A percentile compares a stretch with the other conserved stretches of the same genome.
Evolutionary conservation across 371 early-diverging fungal species (phyloP).

Genomic region (Mortierella sp.): DNA sequence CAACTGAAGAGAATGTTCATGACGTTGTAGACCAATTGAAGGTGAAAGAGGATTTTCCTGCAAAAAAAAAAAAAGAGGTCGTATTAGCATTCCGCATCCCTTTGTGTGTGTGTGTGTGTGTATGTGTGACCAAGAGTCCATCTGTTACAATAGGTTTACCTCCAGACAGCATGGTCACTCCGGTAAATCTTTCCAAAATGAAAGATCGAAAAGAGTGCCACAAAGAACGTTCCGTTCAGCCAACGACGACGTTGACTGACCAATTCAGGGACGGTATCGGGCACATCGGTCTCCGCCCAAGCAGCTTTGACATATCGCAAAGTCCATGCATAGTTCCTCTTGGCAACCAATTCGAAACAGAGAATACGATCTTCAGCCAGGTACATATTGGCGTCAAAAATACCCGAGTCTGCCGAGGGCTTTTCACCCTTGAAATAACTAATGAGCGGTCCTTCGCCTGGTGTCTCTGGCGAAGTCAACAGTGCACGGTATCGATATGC

Average conservation of each 20-base stretch:
- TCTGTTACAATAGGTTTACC: constrained; percentile 4
- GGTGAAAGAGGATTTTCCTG: constrained; percentile 68
- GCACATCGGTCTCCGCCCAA: constrained; percentile 80
- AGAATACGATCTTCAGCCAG: constrained; percentile 81
- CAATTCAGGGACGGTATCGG: constrained; percentile 72
- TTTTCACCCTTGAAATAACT: constrained; percentile 76
- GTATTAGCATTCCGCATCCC: background rate
- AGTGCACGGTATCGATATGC: constrained; percentile 74
- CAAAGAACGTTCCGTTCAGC: constrained; percentile 82
- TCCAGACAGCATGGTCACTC: constrained; percentile 70
- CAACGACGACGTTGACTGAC: constrained; percentile 79
- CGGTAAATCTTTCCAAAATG: constrained; percentile 83
- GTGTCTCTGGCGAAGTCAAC: constrained; percentile 57
- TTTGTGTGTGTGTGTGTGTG: too few species aligned
- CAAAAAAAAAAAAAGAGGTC: constrained; percentile 17
- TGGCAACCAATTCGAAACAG: constrained; percentile 81
- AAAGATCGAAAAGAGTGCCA: constrained; percentile 75
- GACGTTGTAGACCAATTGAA: constrained; percentile 80
- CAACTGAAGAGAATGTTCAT: constrained; percentile 81
- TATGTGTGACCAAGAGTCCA: too few species aligned
- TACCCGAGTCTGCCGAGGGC: constrained; percentile 56
- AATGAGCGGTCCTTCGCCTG: constrained; percentile 70
- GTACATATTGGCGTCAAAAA: constrained; percentile 82
- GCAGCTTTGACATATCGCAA: constrained; percentile 75
- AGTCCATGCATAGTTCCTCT: constrained; percentile 70